Conservation (phyloP, 306 rosid genomes). For the Prunus padus region DNA sequence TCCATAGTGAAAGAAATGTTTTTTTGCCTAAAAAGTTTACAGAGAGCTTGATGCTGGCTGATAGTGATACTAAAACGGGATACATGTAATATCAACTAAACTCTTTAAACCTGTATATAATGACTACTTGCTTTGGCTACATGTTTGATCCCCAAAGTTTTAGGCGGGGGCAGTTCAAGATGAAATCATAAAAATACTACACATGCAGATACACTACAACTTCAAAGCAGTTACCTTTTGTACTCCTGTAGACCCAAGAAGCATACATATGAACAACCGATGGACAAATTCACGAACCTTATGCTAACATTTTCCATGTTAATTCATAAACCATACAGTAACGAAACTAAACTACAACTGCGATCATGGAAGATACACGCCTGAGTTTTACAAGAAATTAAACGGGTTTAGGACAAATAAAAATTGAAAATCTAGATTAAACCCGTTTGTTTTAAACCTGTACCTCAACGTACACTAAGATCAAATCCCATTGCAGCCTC, state of each 20-base stretch:
- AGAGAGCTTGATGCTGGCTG: neutral
- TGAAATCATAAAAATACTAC: neutral
- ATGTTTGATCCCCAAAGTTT: neutral
- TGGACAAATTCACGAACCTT: neutral
- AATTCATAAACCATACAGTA: neutral
- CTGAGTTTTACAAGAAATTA: no score
- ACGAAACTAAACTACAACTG: neutral
- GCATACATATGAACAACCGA: neutral
- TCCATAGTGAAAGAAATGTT: neutral
- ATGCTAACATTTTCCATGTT: neutral
- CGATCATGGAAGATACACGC: neutral
- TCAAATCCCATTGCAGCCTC: neutral
- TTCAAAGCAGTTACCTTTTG: neutral
- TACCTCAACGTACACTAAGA: neutral
- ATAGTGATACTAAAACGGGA: neutral
- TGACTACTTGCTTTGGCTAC: neutral
- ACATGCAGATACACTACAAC: neutral
- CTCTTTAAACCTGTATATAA: neutral
- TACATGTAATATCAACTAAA: slow-evolving; percentile 3
- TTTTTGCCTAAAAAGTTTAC: neutral
- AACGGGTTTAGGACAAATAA: no score
- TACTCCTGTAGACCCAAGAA: neutral
- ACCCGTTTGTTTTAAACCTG: neutral
- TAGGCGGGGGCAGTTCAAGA: neutral
- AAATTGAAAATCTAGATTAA: neutral